phyloP scores from a whole-genome alignment of 805 yeast genomes.

The Candida ficus region DNA sequence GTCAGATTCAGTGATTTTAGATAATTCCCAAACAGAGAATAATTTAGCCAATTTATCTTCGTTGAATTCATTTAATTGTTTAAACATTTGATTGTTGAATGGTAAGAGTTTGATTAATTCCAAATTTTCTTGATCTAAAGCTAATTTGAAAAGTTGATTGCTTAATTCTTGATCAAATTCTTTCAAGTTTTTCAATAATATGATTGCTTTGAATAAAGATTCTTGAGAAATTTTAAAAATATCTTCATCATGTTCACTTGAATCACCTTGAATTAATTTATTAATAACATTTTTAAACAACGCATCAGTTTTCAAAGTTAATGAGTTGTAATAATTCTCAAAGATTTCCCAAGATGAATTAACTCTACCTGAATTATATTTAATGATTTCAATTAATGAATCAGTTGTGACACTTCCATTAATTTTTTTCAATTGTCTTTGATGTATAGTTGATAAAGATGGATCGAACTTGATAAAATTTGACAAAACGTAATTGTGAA shows the following conservation, averaged over 20 bases:
- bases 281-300: slow-evolving; percentile 27
- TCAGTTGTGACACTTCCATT: slow-evolving; percentile 18
- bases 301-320: slow-evolving; percentile 14
- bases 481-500: slow-evolving; percentile 18
- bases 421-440: slow-evolving; percentile 22
- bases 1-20: background rate
- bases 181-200: background rate
- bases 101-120: background rate
- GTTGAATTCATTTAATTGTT: background rate
- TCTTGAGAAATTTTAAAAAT: slow-evolving; percentile 1
- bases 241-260: slow-evolving; percentile 11
- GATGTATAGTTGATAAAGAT: slow-evolving; percentile 27
- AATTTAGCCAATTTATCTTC: slow-evolving; percentile 2
- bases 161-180: background rate
- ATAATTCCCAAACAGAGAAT: slow-evolving; percentile 1
- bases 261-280: slow-evolving; percentile 16
- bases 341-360: slow-evolving; percentile 44
- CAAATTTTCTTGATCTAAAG: slow-evolving; percentile 1
- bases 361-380: slow-evolving; percentile 49
- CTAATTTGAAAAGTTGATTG: slow-evolving; percentile 3
- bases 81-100: background rate
- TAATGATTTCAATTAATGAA: slow-evolving; percentile 31
- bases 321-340: slow-evolving; percentile 22
- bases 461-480: slow-evolving; percentile 26
- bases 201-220: slow-evolving; percentile 1